Percentiles rank a stretch among this genome's conserved stretches.
Conservation (phyloP, 305 asterid genomes). For the Vinca major region DNA sequence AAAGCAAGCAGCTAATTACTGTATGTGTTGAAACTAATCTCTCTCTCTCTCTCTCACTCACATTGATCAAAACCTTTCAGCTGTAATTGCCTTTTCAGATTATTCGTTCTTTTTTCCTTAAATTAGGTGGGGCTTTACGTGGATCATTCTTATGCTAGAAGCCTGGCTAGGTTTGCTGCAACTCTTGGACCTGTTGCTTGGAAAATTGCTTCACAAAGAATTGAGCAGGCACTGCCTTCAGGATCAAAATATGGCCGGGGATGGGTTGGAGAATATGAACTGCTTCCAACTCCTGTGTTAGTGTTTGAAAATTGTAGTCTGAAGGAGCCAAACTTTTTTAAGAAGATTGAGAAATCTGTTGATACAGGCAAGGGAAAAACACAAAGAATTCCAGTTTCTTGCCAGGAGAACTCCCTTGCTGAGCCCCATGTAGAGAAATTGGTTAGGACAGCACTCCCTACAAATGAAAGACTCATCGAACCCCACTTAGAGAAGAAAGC, state of each 20-base stretch:
- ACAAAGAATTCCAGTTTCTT: constrained; percentile 20
- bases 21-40: constrained; percentile 34
- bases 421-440: constrained; percentile 28
- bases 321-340: constrained; percentile 60
- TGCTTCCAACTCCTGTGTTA: constrained; percentile 71
- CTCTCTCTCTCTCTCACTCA: no score
- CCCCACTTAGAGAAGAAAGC: constrained; percentile 27
- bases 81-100: constrained; percentile 9
- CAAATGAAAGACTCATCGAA: constrained; percentile 24
- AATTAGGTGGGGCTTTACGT: constrained; percentile 86
- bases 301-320: constrained; percentile 49
- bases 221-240: constrained; percentile 82
- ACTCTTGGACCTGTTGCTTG: constrained; percentile 86
- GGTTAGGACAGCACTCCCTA: constrained; percentile 15
- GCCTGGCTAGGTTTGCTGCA: constrained; percentile 89
- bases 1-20: constrained; percentile 85
- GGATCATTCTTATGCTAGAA: constrained; percentile 86
- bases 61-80: no score
- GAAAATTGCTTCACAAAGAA: constrained; percentile 76
- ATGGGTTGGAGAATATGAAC: constrained; percentile 98
- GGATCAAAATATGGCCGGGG: constrained; percentile 83
- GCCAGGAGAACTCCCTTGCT: constrained; percentile 26
- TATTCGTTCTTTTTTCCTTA: constrained; percentile 18
- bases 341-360: constrained; percentile 29
- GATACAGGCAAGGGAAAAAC: constrained; percentile 33